Conservation (phyloP, 164 flowering plant species). For the Stephania cephalantha region DNA sequence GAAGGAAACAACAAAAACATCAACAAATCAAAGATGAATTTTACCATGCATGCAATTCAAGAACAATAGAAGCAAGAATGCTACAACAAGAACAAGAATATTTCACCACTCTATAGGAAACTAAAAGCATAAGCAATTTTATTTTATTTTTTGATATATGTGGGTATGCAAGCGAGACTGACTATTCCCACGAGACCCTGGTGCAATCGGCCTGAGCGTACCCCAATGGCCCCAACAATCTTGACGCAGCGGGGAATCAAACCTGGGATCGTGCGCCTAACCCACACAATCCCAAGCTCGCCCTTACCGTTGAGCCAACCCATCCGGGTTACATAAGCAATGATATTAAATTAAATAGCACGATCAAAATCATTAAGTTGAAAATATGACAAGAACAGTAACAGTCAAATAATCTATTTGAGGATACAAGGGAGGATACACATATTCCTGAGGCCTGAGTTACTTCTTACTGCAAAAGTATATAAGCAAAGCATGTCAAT, state of each 20-base stretch:
- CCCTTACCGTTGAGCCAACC: too few relatives aligned
- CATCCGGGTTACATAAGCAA: neutral
- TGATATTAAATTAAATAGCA: too few relatives aligned
- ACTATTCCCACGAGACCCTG: too few relatives aligned
- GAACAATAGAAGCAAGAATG: neutral
- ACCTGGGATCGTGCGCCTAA: too few relatives aligned
- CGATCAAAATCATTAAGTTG: neutral
- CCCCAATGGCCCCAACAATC: too few relatives aligned
- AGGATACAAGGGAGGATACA: slow-evolving; percentile 97
- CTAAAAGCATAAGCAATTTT: neutral
- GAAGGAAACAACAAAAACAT: too few relatives aligned
- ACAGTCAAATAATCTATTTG: slow-evolving; percentile 17
- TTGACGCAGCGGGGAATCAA: too few relatives aligned
- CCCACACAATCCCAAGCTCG: too few relatives aligned
- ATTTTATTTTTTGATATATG: too few relatives aligned
- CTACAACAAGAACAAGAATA: neutral
- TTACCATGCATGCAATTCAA: neutral
- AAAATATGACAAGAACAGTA: neutral
- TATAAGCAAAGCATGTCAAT: slow-evolving; percentile 29
- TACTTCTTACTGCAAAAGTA: slow-evolving; percentile 60
- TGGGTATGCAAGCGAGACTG: too few relatives aligned
- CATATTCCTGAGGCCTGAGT: slow-evolving; percentile 50
- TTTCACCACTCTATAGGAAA: neutral
- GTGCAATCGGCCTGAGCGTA: too few relatives aligned
- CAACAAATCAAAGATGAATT: neutral